Base-by-base conservation (phyloP, 345 rosid species). In the Boechera retrofracta region DNA sequence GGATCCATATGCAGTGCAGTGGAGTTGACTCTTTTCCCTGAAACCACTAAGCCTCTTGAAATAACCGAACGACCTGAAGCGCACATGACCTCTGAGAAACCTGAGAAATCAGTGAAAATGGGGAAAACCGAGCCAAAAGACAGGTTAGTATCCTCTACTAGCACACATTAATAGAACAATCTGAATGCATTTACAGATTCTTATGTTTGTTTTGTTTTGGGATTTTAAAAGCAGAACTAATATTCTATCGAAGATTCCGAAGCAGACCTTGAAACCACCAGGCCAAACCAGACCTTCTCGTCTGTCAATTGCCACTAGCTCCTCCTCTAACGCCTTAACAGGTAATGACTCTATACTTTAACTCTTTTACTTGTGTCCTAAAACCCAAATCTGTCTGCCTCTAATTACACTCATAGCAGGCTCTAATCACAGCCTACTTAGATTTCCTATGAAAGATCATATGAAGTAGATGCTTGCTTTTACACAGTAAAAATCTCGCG, bases 11-110 rank as follows among this genome's bases (percentile, higher is more conserved):
- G n/a, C n/a, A n/a, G n/a, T n/a, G n/a, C n/a, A n/a, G n/a, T n/a
- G n/a, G n/a, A n/a, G n/a, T n/a, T n/a, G 67, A 81, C 91, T 75
- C 91, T 89, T 58, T 92, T 92, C 77, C 94, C 98, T 67, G 96
- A 87, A 82, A 26, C 83, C 54, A 61, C 54, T 80, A 87, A 82
- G 85, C 80, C 65, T 35, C 73, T 49, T 29, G 77, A 71, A 31
- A 54, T 28, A 51, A 59, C 35, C 1, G 53, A 66, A 78, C 77
- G 36, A 53, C 53, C 65, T 42, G 75, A 61, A 73, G 18, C 70
- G 47, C 75, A 62, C 1, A 3, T 54, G 38, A n/a, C 61, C 31
- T 48, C 82, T 26, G 88, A 69, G 39, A 86, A 87, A 83, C 29
- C 68, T 0, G 80, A 66, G 58, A 80, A 77, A 70, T 45, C 82